phyloP scores from a whole-genome alignment of 169 alveolate genomes.

The Miamiensis avidus region DNA sequence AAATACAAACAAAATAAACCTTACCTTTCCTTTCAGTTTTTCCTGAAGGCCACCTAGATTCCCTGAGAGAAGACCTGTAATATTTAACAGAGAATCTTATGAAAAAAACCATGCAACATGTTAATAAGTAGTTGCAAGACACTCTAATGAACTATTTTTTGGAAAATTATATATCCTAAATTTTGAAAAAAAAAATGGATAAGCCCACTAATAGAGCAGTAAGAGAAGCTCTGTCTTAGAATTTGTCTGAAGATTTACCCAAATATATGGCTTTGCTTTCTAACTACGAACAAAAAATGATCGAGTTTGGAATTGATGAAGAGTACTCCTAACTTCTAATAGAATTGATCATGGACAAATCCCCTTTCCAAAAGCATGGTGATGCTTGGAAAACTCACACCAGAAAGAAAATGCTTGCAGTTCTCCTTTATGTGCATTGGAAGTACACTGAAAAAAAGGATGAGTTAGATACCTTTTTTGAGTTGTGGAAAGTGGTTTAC shows the following conservation, averaged over 20 bases:
- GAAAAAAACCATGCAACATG: conserved; percentile 14
- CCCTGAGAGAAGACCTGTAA: background rate
- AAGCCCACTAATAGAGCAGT: conserved; percentile 7
- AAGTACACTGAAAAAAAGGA: background rate
- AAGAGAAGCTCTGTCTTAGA: background rate
- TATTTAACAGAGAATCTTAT: conserved; percentile 16
- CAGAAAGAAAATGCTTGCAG: conserved; percentile 13
- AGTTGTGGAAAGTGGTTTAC: conserved; percentile 15
- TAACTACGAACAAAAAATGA: conserved; percentile 18
- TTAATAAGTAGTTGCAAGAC: conserved; percentile 14
- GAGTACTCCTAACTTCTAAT: conserved; percentile 3
- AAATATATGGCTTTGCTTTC: conserved; percentile 5
- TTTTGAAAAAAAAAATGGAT: conserved; percentile 8
- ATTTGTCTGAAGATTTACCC: background rate
- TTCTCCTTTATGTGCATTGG: conserved; percentile 25
- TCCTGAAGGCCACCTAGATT: background rate
- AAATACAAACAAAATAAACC: too few species aligned
- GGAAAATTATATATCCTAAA: conserved; percentile 15
- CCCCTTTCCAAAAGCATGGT: background rate
- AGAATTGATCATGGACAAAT: conserved; percentile 1
- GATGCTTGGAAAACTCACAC: conserved; percentile 26
- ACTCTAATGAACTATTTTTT: conserved; percentile 26
- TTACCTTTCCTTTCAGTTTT: background rate
- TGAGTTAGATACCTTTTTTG: conserved; percentile 13
- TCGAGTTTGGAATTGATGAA: background rate